Percentiles rank a stretch among this genome's conserved stretches.
phyloP scores from a whole-genome alignment of 352 stramenopile genomes.

The Phytophthora niederhauseri region DNA sequence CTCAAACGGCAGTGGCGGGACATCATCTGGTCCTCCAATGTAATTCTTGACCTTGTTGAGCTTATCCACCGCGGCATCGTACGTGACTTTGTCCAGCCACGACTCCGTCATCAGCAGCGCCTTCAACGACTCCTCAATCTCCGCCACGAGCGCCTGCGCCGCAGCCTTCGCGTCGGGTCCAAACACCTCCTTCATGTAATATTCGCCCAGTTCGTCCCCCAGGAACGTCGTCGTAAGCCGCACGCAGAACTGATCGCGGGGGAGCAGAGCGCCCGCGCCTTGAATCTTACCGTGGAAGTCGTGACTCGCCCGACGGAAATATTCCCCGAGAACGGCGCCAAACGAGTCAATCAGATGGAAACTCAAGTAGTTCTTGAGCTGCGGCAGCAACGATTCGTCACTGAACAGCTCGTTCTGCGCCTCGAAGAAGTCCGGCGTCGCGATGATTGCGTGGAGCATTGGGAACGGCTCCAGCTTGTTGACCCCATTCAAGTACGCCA shows the following conservation, averaged over 20 bases:
- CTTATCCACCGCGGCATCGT: constrained; percentile 87
- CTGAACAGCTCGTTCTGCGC: constrained; percentile 51
- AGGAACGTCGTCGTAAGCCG: constrained; percentile 79
- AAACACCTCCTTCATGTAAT: constrained; percentile 93
- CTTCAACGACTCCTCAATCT: constrained; percentile 86
- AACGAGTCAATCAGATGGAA: constrained; percentile 68
- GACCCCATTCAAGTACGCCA: constrained; percentile 58
- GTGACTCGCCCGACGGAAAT: constrained; percentile 56
- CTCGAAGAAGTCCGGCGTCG: constrained; percentile 58
- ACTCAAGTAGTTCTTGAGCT: constrained; percentile 67
- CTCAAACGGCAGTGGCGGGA: constrained; percentile 58
- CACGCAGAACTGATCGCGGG: constrained; percentile 65
- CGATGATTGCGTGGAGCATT: constrained; percentile 47
- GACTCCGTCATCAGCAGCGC: constrained; percentile 78
- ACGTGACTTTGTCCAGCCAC: constrained; percentile 90
- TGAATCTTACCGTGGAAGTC: constrained; percentile 54
- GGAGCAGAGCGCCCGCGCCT: constrained; percentile 34
- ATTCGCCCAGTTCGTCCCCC: constrained; percentile 87
- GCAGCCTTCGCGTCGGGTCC: constrained; percentile 71
- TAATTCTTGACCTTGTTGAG: constrained; percentile 87
- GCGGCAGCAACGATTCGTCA: constrained; percentile 36
- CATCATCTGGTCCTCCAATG: constrained; percentile 60
- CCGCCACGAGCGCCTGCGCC: constrained; percentile 81
- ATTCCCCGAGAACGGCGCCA: constrained; percentile 48
- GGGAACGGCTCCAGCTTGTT: constrained; percentile 45